These are phyloP conservation scores for Pharus latifolius DNA, from an alignment of 176 grass and related monocot species.

Conservation along the genomic window DNA sequence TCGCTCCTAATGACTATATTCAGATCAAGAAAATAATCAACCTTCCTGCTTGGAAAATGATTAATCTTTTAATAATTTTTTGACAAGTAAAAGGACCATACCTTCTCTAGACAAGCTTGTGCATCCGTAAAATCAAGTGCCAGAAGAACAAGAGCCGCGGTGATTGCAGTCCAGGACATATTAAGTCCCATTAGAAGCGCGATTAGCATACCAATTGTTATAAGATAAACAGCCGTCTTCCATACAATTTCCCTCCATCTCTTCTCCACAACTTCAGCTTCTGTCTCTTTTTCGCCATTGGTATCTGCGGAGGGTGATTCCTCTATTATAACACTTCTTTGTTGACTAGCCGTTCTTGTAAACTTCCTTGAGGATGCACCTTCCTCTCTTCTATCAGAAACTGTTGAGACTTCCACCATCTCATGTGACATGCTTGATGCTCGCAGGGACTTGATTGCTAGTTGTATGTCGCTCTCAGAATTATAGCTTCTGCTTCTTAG, in stretches of 20 bases:
- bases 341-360: slow-evolving; percentile 36
- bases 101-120: slow-evolving; percentile 80
- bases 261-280: slow-evolving; percentile 31
- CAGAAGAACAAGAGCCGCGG: slow-evolving; percentile 70
- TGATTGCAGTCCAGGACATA: slow-evolving; percentile 87
- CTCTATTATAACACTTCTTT: slow-evolving; percentile 40
- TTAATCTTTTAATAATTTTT: not conserved
- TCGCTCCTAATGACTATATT: not conserved
- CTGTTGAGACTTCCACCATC: slow-evolving; percentile 35
- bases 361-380: slow-evolving; percentile 30
- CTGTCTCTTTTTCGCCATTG: slow-evolving; percentile 31
- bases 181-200: slow-evolving; percentile 76
- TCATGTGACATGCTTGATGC: slow-evolving; percentile 37
- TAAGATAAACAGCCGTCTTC: slow-evolving; percentile 74
- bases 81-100: slow-evolving; percentile 10
- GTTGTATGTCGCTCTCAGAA: slow-evolving; percentile 43
- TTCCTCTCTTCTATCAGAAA: slow-evolving; percentile 23
- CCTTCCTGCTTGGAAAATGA: not conserved
- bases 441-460: slow-evolving; percentile 39
- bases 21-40: not conserved
- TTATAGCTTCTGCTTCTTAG: slow-evolving; percentile 40
- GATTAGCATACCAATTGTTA: slow-evolving; percentile 81
- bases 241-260: slow-evolving; percentile 50
- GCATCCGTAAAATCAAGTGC: slow-evolving; percentile 86
- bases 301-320: slow-evolving; percentile 22